Base-by-base conservation (phyloP, 129 eudicot genomes). In the Flaveria bidentis region DNA sequence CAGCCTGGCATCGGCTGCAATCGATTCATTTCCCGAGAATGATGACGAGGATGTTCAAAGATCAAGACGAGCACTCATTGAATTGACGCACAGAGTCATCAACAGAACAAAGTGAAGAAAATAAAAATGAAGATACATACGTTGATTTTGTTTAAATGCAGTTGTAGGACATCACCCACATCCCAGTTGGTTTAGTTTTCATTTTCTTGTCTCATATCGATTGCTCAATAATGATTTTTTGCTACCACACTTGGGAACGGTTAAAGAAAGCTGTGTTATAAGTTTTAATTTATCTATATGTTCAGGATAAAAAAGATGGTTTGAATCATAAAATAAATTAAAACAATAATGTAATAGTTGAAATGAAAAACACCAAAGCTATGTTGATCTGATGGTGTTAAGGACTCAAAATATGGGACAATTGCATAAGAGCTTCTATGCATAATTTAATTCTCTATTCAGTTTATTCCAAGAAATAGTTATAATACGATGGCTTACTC, bases 61-160 rank as follows among this genome's bases (percentile, higher is more conserved):
- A 68, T 86, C 97, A 15, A 93, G 98, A 64, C 88, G 97, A 55
- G 98, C 98, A 9, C 97, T 93, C 45, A 76, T 87, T 82, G 98
- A 93, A 49, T 72, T 93, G 53, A 90, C 97, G 1, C 91, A 93
- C 28, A 88, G 82, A 82, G 98, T 93, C 72, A 87, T 90, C 52
- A 88, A 87, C 13, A 85, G 98, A 84, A 88, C 92, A 20, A 93
- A 90, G 79, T 93, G 83, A 82, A 79, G 18, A 0, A 23, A 23
- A 23, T 51, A 25, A 52, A 52, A 41, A 33, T 14, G 57, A 41
- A 49, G 62, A 60, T 61, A 49, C 23, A 78, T 18, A 67, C 47
- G 55, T 57, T 58, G 69, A 57, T 57, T 45, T 71, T 71, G 47
- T 72, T 71, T 70, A 1, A 61, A 30, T 61, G 6, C 42, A 25